Conservation (phyloP, 257 asterid species). For the Plantago ovata region DNA sequence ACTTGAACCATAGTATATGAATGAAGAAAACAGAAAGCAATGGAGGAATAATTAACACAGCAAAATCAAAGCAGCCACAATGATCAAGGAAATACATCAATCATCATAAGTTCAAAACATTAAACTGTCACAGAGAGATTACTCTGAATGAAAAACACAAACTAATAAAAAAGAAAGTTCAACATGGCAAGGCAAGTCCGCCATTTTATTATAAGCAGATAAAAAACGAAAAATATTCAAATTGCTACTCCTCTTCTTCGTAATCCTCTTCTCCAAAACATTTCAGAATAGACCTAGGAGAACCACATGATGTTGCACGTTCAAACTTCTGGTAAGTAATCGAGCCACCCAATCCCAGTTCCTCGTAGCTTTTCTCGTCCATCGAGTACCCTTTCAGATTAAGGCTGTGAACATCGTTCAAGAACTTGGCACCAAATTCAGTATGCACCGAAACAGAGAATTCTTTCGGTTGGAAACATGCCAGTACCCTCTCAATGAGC, state of each 20-base stretch:
- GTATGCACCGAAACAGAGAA: conserved; percentile 33
- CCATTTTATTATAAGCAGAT: conserved; percentile 14
- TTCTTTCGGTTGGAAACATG: conserved; percentile 29
- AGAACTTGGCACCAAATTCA: conserved; percentile 31
- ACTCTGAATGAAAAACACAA: background rate
- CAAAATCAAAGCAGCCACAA: no score
- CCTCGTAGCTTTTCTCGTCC: conserved; percentile 43
- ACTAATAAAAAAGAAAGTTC: background rate
- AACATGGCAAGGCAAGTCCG: background rate
- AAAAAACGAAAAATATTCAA: conserved; percentile 11
- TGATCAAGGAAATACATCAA: no score
- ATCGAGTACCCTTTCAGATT: conserved; percentile 42
- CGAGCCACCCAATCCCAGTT: conserved; percentile 57
- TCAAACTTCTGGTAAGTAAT: conserved; percentile 64
- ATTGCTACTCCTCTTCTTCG: conserved; percentile 63
- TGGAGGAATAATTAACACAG: no score
- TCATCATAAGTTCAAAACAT: no score
- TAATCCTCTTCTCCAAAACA: conserved; percentile 65
- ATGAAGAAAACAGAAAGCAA: background rate
- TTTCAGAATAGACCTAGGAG: conserved; percentile 75
- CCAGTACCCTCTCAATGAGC: conserved; percentile 28
- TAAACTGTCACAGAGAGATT: background rate
- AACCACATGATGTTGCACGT: conserved; percentile 36
- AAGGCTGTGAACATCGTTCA: conserved; percentile 25
- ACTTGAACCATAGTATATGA: no score